Percentiles rank a stretch among this genome's conserved stretches.
Conservation (phyloP, 176 grass and related monocot species). For the Oryza meyeriana region DNA sequence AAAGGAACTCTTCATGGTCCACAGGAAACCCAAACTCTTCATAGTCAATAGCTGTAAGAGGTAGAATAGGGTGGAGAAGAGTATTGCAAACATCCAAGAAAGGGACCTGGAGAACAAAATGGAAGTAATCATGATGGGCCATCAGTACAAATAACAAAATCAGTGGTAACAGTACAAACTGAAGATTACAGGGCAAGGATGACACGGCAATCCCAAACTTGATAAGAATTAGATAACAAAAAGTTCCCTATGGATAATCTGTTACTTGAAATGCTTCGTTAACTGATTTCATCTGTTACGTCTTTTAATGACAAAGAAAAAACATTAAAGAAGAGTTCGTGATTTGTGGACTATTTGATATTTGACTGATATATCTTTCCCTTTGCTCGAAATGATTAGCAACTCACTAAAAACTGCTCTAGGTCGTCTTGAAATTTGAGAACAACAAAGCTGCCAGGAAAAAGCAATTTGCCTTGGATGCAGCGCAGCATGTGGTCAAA, state of each 20-base stretch:
- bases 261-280: not conserved
- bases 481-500: too few species aligned
- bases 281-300: not conserved
- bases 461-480: not conserved
- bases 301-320: not conserved
- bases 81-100: constrained; percentile 98
- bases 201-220: not conserved
- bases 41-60: constrained; percentile 91
- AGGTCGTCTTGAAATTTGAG: not conserved
- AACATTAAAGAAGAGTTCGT: not conserved
- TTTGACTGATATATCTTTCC: not conserved
- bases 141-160: constrained; percentile 1
- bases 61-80: constrained; percentile 80
- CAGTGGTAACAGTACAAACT: constrained; percentile 5
- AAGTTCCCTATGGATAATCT: not conserved
- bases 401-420: not conserved
- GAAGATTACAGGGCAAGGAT: not conserved
- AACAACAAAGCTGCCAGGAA: not conserved
- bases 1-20: constrained; percentile 77
- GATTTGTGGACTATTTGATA: not conserved
- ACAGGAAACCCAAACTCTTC: constrained; percentile 94
- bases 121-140: not conserved
- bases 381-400: not conserved
- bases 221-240: not conserved
- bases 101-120: constrained; percentile 59